Conservation (phyloP, 1,139 yeast genomes). For the Lodderomyces metapsilosis region DNA sequence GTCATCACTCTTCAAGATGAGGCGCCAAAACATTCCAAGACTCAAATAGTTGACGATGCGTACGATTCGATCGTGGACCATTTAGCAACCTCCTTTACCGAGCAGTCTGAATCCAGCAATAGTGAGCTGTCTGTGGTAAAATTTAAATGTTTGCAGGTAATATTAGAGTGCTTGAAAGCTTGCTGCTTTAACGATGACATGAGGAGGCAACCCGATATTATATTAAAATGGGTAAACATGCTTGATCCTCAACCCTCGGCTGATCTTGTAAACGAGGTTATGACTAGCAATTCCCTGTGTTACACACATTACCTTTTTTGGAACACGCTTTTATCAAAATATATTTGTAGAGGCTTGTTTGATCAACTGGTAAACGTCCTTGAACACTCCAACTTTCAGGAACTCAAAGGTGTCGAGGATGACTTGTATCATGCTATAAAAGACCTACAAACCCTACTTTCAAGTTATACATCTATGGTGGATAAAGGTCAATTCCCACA, state of each 20-base stretch:
- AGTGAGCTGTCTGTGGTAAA: neutral
- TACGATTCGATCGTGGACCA: conserved; percentile 21
- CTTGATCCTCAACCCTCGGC: conserved; percentile 61
- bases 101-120: neutral
- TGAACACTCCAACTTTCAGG: conserved; percentile 39
- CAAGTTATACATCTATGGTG: conserved; percentile 41
- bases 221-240: conserved; percentile 63
- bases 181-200: conserved; percentile 44
- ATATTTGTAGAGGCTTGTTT: conserved; percentile 63
- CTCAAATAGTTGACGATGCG: conserved; percentile 24
- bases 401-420: conserved; percentile 26
- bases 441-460: conserved; percentile 44
- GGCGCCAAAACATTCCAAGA: conserved; percentile 4
- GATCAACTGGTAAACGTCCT: conserved; percentile 52
- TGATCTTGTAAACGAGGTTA: conserved; percentile 44
- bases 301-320: conserved; percentile 61
- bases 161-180: conserved; percentile 59
- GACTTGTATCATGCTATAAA: conserved; percentile 41
- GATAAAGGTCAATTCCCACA: conserved; percentile 43
- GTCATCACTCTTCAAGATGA: conserved; percentile 25
- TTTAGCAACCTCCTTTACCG: conserved; percentile 1
- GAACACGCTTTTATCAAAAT: conserved; percentile 55
- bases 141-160: conserved; percentile 31
- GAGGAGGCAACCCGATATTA: conserved; percentile 43
- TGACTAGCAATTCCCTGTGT: conserved; percentile 45